phyloP scores from a whole-genome alignment of 345 rosid genomes.

The Brassica rapa region DNA sequence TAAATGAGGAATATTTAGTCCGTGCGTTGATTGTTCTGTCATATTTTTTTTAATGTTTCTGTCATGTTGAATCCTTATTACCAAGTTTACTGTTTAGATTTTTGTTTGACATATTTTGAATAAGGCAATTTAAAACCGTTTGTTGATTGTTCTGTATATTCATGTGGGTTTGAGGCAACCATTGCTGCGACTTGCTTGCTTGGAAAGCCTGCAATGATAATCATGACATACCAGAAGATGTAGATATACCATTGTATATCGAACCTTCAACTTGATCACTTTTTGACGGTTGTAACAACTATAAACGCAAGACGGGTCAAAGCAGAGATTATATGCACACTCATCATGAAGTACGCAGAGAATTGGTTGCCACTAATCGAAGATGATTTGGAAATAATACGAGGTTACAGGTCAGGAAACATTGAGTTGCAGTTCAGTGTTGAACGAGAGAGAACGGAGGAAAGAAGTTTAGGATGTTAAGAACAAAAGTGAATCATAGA shows the following conservation, averaged over 20 bases:
- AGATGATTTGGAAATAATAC: constrained; percentile 56
- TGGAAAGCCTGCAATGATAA: constrained; percentile 66
- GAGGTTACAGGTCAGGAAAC: constrained; percentile 59
- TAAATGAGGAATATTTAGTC: too few species aligned
- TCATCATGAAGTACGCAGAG: constrained; percentile 65
- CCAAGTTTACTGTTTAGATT: too few species aligned
- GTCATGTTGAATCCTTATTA: too few species aligned
- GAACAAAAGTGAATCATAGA: constrained; percentile 65
- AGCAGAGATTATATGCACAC: constrained; percentile 51
- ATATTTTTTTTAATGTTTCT: too few species aligned
- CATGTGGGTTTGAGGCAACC: too few species aligned
- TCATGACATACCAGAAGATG: constrained; percentile 37
- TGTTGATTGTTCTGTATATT: too few species aligned
- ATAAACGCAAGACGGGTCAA: constrained; percentile 56
- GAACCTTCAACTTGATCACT: constrained; percentile 61
- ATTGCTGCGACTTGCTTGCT: constrained; percentile 76
- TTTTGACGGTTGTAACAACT: constrained; percentile 66
- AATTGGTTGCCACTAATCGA: constrained; percentile 57
- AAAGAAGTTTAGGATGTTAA: constrained; percentile 44
- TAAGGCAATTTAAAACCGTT: too few species aligned
- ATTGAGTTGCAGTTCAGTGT: constrained; percentile 63
- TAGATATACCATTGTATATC: constrained; percentile 54
- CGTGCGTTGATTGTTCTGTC: too few species aligned
- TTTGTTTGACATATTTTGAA: too few species aligned
- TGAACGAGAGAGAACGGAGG: constrained; percentile 41